Evolutionary conservation across 208 protist species (phyloP), one percentile per base, ranked within the genome.

Genomic region (Angomonas ambiguus): DNA sequence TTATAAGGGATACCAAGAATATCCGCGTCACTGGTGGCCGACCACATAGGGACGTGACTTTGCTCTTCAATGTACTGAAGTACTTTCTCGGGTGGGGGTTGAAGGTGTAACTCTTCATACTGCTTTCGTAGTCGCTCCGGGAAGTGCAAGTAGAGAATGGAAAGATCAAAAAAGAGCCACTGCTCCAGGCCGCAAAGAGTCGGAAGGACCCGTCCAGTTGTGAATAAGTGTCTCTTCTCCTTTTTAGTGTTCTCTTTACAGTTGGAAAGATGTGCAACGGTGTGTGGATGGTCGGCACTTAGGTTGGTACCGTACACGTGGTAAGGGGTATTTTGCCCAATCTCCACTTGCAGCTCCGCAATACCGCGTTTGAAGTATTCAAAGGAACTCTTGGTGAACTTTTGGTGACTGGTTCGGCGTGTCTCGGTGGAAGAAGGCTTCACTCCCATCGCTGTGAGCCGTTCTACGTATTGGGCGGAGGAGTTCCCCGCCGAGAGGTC

Each of bases 31-130:
- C 79, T 72, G 51, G 62, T 67, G 20, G 71, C 73, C 6, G 79
- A 88, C 79, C 82, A 88, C 78, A 88, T 79, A 11, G 74, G 69
- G 67, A 72, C 65, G 20, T 76, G 51, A 16, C 71, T 59, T 51
- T 83, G 72, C 25, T 67, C 51, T 31, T 74, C 63, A 11, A 83
- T 28, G 62, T 79, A 75, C n/a, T 53, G 65, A 25, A 78, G 56
- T 28, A 71, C 65, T 58, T 76, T 56, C 20, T 57, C 63, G 18
- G 60, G 65, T 0, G 70, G 69, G 13, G 62, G 65, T 33, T 67
- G 34, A n/a, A 78, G 28, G 55, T 55, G 33, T 33, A 76, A 41
- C 35, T 72, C 49, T 18, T 65, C 66, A 59, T 82, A 78, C 70
- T 83, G 73, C 49, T 64, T 35, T 13, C 28, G 24, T 2, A 77